Base-by-base conservation (phyloP, 768 basidiomycete genomes). In the Kwoniella bestiolae region DNA sequence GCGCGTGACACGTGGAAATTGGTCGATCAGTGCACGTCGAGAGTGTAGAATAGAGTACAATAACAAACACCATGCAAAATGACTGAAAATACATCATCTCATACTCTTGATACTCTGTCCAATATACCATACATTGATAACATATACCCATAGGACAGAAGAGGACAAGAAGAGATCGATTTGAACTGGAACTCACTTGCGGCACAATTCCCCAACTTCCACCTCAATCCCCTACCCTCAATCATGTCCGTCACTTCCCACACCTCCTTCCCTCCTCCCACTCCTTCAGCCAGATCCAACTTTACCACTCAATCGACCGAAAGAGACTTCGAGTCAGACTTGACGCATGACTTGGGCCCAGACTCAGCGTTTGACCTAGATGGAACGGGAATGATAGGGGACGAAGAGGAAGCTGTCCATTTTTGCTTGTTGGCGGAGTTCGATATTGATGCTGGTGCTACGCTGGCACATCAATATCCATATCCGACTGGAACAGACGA, bases 381-480 rank as follows among this genome's bases (percentile, higher is more conserved):
- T 26, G 60, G 47, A 25, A 38, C 32, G 21, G 60, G 49, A 25
- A 49, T 29, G 26, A 34, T 11, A 29, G 51, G 49, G 23, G 23
- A 58, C n/a, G 67, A 71, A 14, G 80, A 78, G 38, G 80, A 80
- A 46, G 77, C 81, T 41, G 82, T 82, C 49, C 91, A 93, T 21
- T 97, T 94, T 82, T 90, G 96, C 65, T 85, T 99, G 52, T 86
- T 98, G 58, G 96, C 96, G n/a, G 96, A 98, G 81, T 99, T 99
- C 83, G 92, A 99, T 84, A 97, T 99, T 69, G 89, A 92, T 77
- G 87, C 90, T 63, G 96, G 96, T 34, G 91, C 94, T 2, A 90
- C 92, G 69, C 85, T 99, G 68, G 90, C 92, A 45, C 94, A 96
- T 81, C 93, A 98, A 82, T 97, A 95, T 77, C 96, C 96, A 9